These are phyloP conservation scores for Lachancea quebecensis DNA, from an alignment of 805 yeast species.

Conservation along the genomic window DNA sequence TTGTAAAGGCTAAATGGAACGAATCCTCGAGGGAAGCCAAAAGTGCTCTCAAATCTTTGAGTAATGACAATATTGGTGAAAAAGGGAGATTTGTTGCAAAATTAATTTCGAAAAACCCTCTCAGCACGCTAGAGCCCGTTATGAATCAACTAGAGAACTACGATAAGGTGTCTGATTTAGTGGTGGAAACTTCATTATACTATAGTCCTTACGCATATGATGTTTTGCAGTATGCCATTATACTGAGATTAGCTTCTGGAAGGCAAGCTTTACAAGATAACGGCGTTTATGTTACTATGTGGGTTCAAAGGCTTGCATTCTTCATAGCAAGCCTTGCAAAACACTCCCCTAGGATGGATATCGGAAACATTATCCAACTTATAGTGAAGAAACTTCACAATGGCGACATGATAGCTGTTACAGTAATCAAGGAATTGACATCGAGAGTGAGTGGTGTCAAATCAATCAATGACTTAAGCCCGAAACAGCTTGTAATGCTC, in stretches of 20 bases:
- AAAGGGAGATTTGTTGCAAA: constrained; percentile 71
- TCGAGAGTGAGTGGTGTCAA: constrained; percentile 75
- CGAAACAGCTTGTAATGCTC: constrained; percentile 55
- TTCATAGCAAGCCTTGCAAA: constrained; percentile 69
- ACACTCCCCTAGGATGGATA: constrained; percentile 48
- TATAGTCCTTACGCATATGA: constrained; percentile 83
- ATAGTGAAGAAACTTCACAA: constrained; percentile 56
- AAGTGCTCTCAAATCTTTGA: constrained; percentile 68
- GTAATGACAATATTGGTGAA: constrained; percentile 66
- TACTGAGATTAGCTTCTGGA: constrained; percentile 64
- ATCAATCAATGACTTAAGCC: constrained; percentile 57
- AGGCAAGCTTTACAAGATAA: constrained; percentile 63
- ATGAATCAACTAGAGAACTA: constrained; percentile 85
- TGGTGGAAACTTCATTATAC: constrained; percentile 70
- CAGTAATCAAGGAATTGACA: constrained; percentile 61
- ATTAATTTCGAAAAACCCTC: constrained; percentile 67
- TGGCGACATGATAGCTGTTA: constrained; percentile 52
- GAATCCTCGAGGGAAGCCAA: constrained; percentile 75
- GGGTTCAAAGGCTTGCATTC: constrained; percentile 78
- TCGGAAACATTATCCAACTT: constrained; percentile 54
- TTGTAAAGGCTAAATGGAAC: constrained; percentile 51
- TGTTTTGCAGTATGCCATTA: constrained; percentile 62
- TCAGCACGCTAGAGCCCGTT: constrained; percentile 65
- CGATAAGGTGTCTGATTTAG: constrained; percentile 72
- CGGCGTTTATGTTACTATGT: constrained; percentile 72